phyloP scores from a whole-genome alignment of 352 stramenopile genomes.

The Globisporangium radiosum region DNA sequence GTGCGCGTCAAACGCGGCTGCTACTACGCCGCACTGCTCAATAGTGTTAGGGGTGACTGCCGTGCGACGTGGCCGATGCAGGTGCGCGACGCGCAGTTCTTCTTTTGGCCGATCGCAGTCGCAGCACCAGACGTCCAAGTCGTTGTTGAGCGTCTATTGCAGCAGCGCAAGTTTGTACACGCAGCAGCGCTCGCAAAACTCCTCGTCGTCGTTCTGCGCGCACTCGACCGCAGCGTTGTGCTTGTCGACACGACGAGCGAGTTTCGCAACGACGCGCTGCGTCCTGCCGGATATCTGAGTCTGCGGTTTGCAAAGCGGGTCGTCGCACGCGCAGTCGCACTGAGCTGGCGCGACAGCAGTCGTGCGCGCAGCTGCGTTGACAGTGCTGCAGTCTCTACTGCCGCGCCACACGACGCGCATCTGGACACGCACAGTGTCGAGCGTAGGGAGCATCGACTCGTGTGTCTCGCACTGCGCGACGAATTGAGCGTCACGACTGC shows the following conservation, averaged over 20 bases:
- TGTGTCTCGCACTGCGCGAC: constrained; percentile 37
- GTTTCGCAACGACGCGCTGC: background rate
- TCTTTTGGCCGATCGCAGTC: constrained; percentile 35
- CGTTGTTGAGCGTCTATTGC: constrained; percentile 38
- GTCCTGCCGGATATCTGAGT: constrained; percentile 2
- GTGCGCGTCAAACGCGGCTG: constrained; percentile 38
- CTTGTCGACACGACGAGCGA: constrained; percentile 4
- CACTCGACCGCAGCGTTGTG: constrained; percentile 24
- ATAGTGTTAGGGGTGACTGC: background rate
- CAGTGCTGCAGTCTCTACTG: constrained; percentile 4
- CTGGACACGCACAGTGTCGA: constrained; percentile 19
- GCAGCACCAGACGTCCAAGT: constrained; percentile 28
- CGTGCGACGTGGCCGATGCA: background rate
- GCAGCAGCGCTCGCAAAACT: constrained; percentile 26
- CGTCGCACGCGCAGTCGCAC: constrained; percentile 16
- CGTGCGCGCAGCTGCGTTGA: background rate
- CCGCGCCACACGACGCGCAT: background rate
- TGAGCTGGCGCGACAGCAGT: constrained; percentile 13
- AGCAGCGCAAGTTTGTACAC: constrained; percentile 28
- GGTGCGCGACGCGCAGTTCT: constrained; percentile 17
- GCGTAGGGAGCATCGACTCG: constrained; percentile 29
- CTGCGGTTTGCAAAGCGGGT: constrained; percentile 18
- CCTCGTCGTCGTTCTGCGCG: constrained; percentile 19
- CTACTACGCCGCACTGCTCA: constrained; percentile 24
- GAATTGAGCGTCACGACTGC: constrained; percentile 16